These are phyloP conservation scores for Aegilops speltoides DNA, from an alignment of 176 grass and related monocot genomes.

Conservation along the genomic window DNA sequence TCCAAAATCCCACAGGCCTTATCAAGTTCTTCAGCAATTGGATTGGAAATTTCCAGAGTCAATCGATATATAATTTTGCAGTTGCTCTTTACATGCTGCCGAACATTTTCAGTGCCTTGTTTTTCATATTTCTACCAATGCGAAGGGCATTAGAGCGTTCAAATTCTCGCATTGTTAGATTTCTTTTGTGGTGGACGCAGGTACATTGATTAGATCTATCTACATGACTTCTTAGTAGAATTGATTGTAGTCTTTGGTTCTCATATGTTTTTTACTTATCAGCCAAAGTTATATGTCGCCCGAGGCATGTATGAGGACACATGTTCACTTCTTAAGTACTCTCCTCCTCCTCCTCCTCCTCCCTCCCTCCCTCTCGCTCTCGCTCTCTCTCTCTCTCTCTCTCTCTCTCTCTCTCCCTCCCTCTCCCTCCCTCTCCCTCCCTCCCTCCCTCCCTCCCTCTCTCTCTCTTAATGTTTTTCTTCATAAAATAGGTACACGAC, in stretches of 20 bases:
- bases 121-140: slow-evolving; percentile 85
- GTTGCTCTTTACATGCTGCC: slow-evolving; percentile 90
- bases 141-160: slow-evolving; percentile 69
- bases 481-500: slow-evolving; percentile 69
- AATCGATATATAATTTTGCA: slow-evolving; percentile 86
- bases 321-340: slow-evolving; percentile 95
- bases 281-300: slow-evolving; percentile 94
- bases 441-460: too few species aligned
- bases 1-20: slow-evolving; percentile 80
- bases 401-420: neutral
- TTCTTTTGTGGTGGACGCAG: slow-evolving; percentile 99
- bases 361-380: too few species aligned
- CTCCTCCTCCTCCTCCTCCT: too few species aligned
- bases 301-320: slow-evolving; percentile 86
- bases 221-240: slow-evolving; percentile 7
- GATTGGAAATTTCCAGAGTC: slow-evolving; percentile 61
- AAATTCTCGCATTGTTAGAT: slow-evolving; percentile 57
- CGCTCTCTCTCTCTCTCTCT: too few species aligned
- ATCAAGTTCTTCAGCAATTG: slow-evolving; percentile 91
- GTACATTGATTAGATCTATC: slow-evolving; percentile 38
- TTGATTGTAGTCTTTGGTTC: slow-evolving; percentile 24
- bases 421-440: neutral
- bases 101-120: slow-evolving; percentile 78
- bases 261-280: slow-evolving; percentile 34
- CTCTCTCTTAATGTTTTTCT: neutral